These are phyloP conservation scores for Musa schizocarpa DNA, from an alignment of 176 grass and related monocot species.

Conservation along the genomic window DNA sequence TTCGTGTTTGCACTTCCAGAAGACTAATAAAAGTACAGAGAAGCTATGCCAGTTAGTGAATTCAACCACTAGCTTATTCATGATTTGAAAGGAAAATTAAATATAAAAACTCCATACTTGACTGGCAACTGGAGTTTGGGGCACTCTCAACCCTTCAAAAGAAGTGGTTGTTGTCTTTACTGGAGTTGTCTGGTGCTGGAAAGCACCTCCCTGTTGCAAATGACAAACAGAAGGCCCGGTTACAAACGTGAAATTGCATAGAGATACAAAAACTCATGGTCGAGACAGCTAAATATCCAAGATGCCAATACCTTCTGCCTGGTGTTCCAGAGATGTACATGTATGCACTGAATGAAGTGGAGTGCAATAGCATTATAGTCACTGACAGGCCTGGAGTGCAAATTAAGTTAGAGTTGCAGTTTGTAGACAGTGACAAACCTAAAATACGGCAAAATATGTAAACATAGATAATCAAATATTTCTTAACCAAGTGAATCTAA, in stretches of 20 bases:
- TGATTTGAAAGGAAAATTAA: background rate
- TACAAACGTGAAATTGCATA: no score
- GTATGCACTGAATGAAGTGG: conserved; percentile 82
- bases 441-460: background rate
- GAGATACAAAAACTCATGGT: background rate
- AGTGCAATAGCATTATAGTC: conserved; percentile 68
- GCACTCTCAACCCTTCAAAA: conserved; percentile 29
- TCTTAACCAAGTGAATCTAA: no score
- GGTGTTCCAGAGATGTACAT: conserved; percentile 67
- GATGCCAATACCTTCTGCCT: conserved; percentile 49
- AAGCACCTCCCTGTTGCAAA: conserved; percentile 27
- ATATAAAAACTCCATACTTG: conserved; percentile 28
- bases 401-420: background rate
- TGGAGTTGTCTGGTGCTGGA: conserved; percentile 23
- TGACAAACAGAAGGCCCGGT: background rate
- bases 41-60: conserved; percentile 6
- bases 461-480: conserved; percentile 1
- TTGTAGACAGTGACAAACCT: no score
- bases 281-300: background rate
- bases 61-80: background rate
- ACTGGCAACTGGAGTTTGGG: conserved; percentile 37
- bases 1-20: background rate
- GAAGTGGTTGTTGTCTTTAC: conserved; percentile 24
- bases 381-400: conserved; percentile 48
- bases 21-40: conserved; percentile 16